These are phyloP conservation scores for Isabelozyma rhagii DNA, from an alignment of 805 yeast species.

Conservation along the genomic window DNA sequence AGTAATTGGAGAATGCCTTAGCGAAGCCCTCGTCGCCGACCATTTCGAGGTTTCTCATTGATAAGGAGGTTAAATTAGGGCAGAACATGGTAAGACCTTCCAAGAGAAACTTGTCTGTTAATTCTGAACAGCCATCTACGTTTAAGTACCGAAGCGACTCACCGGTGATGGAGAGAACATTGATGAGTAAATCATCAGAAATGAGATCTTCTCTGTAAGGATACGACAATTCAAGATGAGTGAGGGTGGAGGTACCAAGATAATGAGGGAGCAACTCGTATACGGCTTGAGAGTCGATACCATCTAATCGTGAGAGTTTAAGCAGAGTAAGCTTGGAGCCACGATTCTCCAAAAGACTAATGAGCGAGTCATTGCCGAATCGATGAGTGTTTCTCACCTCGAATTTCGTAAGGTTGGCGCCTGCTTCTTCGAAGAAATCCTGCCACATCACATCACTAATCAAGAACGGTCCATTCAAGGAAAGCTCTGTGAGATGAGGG, in stretches of 20 bases:
- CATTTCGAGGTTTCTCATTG: constrained; percentile 57
- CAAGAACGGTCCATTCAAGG: constrained; percentile 88
- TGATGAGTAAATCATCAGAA: constrained; percentile 63
- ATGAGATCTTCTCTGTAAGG: constrained; percentile 66
- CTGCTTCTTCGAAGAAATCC: constrained; percentile 59
- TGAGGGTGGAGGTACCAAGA: constrained; percentile 42
- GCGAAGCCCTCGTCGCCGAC: constrained; percentile 68
- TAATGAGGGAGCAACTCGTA: constrained; percentile 67
- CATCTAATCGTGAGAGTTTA: constrained; percentile 68
- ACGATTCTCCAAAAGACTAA: constrained; percentile 59
- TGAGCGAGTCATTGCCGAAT: constrained; percentile 63
- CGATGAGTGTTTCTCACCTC: constrained; percentile 81
- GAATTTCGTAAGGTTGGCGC: constrained; percentile 53
- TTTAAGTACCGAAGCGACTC: constrained; percentile 53
- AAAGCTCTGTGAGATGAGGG: constrained; percentile 47
- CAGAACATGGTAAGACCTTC: constrained; percentile 63
- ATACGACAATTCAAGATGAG: constrained; percentile 61
- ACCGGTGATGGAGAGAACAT: constrained; percentile 61
- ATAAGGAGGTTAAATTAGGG: constrained; percentile 52
- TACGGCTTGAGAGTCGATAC: constrained; percentile 53
- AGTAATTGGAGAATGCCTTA: constrained; percentile 56
- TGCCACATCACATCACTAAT: constrained; percentile 78
- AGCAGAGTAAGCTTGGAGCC: constrained; percentile 51
- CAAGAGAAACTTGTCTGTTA: constrained; percentile 61
- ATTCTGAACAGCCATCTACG: constrained; percentile 68